Percentiles rank a stretch among this genome's conserved stretches.
Evolutionary conservation across 192 early-diverging fungal species (phyloP).

Genomic region (Backusella sp.): DNA sequence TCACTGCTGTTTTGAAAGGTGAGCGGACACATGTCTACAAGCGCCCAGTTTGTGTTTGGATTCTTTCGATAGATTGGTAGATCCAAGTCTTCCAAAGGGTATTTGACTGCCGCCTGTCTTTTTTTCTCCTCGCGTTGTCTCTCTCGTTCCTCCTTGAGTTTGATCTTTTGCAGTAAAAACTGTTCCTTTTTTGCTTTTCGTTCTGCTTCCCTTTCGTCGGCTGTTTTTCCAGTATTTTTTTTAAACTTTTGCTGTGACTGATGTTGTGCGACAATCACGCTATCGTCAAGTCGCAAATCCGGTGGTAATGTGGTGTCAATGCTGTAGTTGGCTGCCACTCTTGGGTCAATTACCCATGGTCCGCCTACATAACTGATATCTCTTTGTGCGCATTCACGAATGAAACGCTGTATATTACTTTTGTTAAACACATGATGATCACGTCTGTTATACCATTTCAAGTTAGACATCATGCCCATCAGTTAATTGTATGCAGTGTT

Average conservation of each 20-base stretch:
- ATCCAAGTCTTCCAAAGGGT: constrained; percentile 87
- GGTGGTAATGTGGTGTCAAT: constrained; percentile 42
- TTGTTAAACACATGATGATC: constrained; percentile 61
- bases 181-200: constrained; percentile 34
- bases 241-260: background rate
- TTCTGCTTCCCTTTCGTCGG: constrained; percentile 27
- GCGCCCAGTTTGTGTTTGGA: constrained; percentile 30
- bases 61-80: constrained; percentile 44
- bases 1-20: constrained; percentile 28
- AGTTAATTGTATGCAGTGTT: background rate
- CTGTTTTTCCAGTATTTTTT: background rate
- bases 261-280: background rate
- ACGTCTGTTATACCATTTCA: constrained; percentile 21
- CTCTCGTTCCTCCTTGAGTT: constrained; percentile 28
- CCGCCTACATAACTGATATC: constrained; percentile 51
- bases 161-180: constrained; percentile 34
- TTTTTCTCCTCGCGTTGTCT: constrained; percentile 32
- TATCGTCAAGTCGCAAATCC: constrained; percentile 26
- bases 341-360: constrained; percentile 68
- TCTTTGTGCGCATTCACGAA: constrained; percentile 63
- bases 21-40: constrained; percentile 29
- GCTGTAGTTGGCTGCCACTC: background rate
- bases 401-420: constrained; percentile 61
- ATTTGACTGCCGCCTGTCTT: constrained; percentile 55
- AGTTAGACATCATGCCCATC: background rate